These are phyloP conservation scores for Dothistroma septosporum DNA, from an alignment of 2,329 filamentous ascomycete genomes.

Conservation along the genomic window DNA sequence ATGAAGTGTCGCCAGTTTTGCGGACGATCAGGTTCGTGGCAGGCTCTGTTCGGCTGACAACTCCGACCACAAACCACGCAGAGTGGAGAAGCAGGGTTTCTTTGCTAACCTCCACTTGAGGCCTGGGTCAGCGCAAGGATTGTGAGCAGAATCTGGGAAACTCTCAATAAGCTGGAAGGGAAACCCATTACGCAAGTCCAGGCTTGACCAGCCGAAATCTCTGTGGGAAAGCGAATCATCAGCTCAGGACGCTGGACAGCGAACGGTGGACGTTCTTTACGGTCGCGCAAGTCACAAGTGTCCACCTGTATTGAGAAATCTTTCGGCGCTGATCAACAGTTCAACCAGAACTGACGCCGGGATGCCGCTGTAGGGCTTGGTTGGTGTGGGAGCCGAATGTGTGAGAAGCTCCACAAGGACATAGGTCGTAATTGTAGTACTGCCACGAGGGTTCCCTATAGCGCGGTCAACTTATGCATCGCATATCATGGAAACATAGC, in stretches of 20 bases:
- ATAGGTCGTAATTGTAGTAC: background rate
- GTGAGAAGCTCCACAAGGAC: background rate
- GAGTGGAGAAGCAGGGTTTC: background rate
- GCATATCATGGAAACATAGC: constrained; percentile 11
- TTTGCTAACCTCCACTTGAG: background rate
- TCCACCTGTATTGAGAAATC: background rate
- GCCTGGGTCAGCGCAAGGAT: background rate
- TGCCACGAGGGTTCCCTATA: background rate
- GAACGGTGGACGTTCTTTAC: background rate
- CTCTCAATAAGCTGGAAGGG: background rate
- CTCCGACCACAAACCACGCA: background rate
- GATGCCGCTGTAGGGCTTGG: background rate
- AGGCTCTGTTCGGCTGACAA: background rate
- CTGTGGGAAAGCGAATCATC: background rate
- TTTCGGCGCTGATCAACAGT: background rate
- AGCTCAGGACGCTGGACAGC: background rate
- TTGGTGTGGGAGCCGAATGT: background rate
- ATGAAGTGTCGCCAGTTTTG: background rate
- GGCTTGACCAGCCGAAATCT: background rate
- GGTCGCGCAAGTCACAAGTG: background rate
- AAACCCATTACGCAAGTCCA: background rate
- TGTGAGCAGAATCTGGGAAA: background rate
- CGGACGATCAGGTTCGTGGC: background rate
- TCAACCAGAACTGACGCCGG: background rate
- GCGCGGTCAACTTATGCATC: background rate